Conservation (phyloP, 179 eudicot genomes). For the Actinidia chinensis region DNA sequence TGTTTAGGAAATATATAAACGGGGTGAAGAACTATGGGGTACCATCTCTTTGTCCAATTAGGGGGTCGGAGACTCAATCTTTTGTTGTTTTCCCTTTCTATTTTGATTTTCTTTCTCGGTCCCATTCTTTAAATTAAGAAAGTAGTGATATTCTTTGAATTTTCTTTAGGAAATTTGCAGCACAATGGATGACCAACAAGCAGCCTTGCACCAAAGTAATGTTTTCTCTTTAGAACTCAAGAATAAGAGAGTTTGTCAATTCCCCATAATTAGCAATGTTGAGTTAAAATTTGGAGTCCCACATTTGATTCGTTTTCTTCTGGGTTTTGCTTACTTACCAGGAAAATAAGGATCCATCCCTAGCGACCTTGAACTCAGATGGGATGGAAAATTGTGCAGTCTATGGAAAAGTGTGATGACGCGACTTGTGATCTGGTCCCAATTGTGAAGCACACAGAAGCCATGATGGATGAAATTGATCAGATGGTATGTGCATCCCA, state of each 20-base stretch:
- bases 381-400: not conserved
- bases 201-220: not conserved
- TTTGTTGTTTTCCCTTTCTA: not conserved
- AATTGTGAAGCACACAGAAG: slow-evolving; percentile 24
- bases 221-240: not conserved
- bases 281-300: not conserved
- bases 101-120: not conserved
- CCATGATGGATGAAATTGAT: slow-evolving; percentile 23
- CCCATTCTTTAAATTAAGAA: not conserved
- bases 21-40: not conserved
- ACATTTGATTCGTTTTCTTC: not conserved
- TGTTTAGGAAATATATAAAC: not conserved
- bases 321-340: not conserved
- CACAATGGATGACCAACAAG: slow-evolving; percentile 5
- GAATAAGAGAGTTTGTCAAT: not conserved
- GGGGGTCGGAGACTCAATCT: not conserved
- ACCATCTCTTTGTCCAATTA: not conserved
- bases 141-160: slow-evolving; percentile 2
- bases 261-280: not conserved
- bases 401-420: not conserved
- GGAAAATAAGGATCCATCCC: slow-evolving; percentile 4
- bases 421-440: not conserved
- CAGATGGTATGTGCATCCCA: slow-evolving; percentile 3
- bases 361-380: not conserved
- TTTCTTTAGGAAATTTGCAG: slow-evolving; percentile 12